Evolutionary conservation across 768 basidiomycete species (phyloP), one percentile per base, ranked within the genome.

Genomic region (Phylloporus scabripes): DNA sequence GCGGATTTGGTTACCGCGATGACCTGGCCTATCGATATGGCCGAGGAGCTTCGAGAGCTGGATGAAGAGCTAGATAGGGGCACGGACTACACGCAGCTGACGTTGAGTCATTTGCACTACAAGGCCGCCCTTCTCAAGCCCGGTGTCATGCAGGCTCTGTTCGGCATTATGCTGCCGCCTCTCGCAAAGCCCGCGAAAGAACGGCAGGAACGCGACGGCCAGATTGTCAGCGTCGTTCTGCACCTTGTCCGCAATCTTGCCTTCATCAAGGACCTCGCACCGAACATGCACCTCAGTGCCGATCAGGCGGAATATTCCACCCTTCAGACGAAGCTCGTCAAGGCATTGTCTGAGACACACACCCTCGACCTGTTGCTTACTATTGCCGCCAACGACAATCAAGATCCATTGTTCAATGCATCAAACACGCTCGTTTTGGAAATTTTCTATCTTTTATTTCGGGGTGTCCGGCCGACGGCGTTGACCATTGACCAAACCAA

Each of bases 21-120:
- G 89, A 98, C 95, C 1, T 99, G 96, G 96, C 96, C 96, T 0
- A 95, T 99, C 46, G 91, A 98, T 67, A 74, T 98, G 54, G 88
- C 92, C 0, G 88, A 91, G 60, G 96, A 98, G 68, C 74, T 99
- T 54, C 88, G 87, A 59, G 96, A 98, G 61, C 80, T 97, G 46
- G 78, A 81, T 58, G 88, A 92, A 38, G 88, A 85, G 33, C 57
- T 81, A 17, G 88, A 89, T 66, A 81, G 78, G 52, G 81, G 84
- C 15, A 81, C 90, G 14, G 96, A 99, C 65, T 98, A 93, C 67
- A 92, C 92, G 0, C 83, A 85, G 51, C 77, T 98, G 7, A 65
- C 85, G 39, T 67, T 79, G 59, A 87, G 86, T 55, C 95, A 98
- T 64, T 70, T 91, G 23, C 74, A 84, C 56, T 99, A 98, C 80